A percentile compares a stretch with the other conserved stretches of the same genome.
Conservation (phyloP, 257 asterid genomes). For the Misopates orontium region DNA sequence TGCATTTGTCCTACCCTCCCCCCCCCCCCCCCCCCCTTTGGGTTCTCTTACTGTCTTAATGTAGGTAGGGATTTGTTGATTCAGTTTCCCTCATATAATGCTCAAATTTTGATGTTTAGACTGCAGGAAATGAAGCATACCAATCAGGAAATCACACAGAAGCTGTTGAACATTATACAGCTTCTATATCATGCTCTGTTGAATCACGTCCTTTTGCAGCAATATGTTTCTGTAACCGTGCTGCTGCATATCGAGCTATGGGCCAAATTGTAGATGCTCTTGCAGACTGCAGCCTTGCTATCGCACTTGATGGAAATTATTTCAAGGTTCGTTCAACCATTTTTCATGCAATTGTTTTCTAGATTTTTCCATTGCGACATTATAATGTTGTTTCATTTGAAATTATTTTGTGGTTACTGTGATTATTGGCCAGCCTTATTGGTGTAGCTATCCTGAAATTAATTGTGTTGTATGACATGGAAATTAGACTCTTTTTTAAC, state of each 20-base stretch:
- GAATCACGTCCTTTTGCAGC: constrained; percentile 95
- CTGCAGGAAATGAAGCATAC: constrained; percentile 94
- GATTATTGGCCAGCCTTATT: neutral
- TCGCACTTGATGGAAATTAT: constrained; percentile 84
- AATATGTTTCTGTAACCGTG: constrained; percentile 91
- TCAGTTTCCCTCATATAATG: constrained; percentile 16
- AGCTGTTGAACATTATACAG: constrained; percentile 85
- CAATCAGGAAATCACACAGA: constrained; percentile 76
- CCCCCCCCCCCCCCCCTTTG: too few species aligned
- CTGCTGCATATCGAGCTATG: constrained; percentile 89
- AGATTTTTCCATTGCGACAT: too few species aligned
- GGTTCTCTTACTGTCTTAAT: constrained; percentile 10
- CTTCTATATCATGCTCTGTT: constrained; percentile 76
- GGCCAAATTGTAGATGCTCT: constrained; percentile 89
- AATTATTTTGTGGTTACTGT: neutral
- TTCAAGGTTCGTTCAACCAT: constrained; percentile 60
- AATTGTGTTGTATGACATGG: too few species aligned
- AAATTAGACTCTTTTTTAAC: too few species aligned
- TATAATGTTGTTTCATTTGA: neutral
- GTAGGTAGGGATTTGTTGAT: constrained; percentile 19
- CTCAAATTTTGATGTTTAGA: constrained; percentile 41
- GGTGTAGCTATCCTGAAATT: too few species aligned
- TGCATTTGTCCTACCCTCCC: neutral
- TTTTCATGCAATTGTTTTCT: constrained; percentile 17
- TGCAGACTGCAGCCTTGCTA: constrained; percentile 93